Conservation (phyloP, 192 early-diverging fungal species). For the Dimargaris xerosporica region DNA sequence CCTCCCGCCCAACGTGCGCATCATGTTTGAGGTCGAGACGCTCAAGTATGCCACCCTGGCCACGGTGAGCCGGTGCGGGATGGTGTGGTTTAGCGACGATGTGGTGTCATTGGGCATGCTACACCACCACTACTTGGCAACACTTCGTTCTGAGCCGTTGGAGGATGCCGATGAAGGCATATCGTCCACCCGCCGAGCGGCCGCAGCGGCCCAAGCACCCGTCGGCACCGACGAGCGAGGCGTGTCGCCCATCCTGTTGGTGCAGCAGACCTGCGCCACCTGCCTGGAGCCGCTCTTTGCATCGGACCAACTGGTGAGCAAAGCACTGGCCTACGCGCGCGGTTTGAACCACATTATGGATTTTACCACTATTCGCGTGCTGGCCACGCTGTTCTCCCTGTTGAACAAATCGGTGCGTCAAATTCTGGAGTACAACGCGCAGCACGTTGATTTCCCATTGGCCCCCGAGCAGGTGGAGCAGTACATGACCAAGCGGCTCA, state of each 20-base stretch:
- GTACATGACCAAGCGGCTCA: conserved; percentile 71
- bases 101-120: conserved; percentile 69
- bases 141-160: conserved; percentile 52
- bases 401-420: conserved; percentile 72
- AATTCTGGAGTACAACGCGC: conserved; percentile 76
- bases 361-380: conserved; percentile 71
- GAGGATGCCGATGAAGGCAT: conserved; percentile 66
- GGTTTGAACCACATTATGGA: conserved; percentile 95
- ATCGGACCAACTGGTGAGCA: conserved; percentile 56
- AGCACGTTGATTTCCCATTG: conserved; percentile 94
- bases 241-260: conserved; percentile 40
- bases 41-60: conserved; percentile 94
- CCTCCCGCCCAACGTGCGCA: conserved; percentile 87
- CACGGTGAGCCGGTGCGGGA: conserved; percentile 97
- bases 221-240: conserved; percentile 27
- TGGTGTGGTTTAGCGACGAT: conserved; percentile 98
- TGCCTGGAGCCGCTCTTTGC: conserved; percentile 57
- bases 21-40: conserved; percentile 99
- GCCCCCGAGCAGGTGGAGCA: conserved; percentile 50
- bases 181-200: conserved; percentile 17
- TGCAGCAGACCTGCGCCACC: conserved; percentile 62
- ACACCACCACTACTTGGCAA: conserved; percentile 67
- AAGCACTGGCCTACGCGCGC: conserved; percentile 48
- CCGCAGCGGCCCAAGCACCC: conserved; percentile 10
- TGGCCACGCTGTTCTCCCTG: conserved; percentile 80